Percentiles rank a stretch among this genome's conserved stretches.
phyloP scores from a whole-genome alignment of 2,329 filamentous ascomycete genomes.

The Fusarium protoensiforme region DNA sequence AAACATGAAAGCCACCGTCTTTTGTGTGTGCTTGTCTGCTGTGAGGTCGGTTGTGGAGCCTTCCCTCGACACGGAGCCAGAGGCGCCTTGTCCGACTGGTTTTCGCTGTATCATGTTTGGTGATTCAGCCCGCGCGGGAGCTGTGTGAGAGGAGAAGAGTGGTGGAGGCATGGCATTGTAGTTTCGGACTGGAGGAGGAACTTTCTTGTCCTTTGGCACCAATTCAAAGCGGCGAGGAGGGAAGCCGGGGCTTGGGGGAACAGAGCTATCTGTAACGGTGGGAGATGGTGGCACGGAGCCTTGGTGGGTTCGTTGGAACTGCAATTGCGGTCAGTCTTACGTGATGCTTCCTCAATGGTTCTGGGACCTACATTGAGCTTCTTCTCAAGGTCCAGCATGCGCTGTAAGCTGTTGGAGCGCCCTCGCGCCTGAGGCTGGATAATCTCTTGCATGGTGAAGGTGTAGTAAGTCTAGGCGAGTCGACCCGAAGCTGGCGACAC shows the following conservation, averaged over 20 bases:
- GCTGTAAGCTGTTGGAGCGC: slow-evolving; percentile 62
- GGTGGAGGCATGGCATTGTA: slow-evolving; percentile 36
- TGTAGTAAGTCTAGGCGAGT: slow-evolving; percentile 21
- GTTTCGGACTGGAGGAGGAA: slow-evolving; percentile 39
- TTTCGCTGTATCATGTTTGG: slow-evolving; percentile 32
- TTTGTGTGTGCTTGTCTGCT: slow-evolving; percentile 40
- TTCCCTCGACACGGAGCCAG: slow-evolving; percentile 17
- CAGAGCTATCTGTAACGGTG: slow-evolving; percentile 25
- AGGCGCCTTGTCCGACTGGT: slow-evolving; percentile 14
- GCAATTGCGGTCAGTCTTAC: slow-evolving; percentile 4
- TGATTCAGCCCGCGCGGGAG: slow-evolving; percentile 20
- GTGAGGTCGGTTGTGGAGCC: slow-evolving; percentile 13
- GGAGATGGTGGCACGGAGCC: slow-evolving; percentile 32
- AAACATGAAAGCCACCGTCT: slow-evolving; percentile 47
- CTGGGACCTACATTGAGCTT: slow-evolving; percentile 63
- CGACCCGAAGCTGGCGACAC: slow-evolving; percentile 20
- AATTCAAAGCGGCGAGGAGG: slow-evolving; percentile 41
- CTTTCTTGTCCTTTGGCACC: slow-evolving; percentile 40
- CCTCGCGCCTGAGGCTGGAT: slow-evolving; percentile 30
- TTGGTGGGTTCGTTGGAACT: slow-evolving; percentile 34
- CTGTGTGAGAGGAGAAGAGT: slow-evolving; percentile 26
- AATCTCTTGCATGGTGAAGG: slow-evolving; percentile 27
- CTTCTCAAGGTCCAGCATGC: slow-evolving; percentile 70
- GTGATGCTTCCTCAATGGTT: background rate
- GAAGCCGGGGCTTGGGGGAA: slow-evolving; percentile 33